Evolutionary conservation across 495 filamentous ascomycete species (phyloP), one percentile per base, ranked within the genome.

Genomic region (Tuber melanosporum): DNA sequence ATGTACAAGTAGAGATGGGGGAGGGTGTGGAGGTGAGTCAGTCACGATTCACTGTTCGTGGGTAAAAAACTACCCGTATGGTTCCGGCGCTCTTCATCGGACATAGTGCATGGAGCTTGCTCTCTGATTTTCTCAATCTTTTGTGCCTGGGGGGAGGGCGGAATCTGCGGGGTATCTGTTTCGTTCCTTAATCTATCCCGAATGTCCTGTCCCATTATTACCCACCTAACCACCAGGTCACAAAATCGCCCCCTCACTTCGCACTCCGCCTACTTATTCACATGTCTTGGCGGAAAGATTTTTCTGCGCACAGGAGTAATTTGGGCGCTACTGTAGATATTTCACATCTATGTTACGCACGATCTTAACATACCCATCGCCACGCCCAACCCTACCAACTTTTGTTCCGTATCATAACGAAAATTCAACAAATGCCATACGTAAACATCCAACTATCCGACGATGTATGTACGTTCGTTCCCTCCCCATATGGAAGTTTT

Each of bases 381-480:
- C 15, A n/a, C 22, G 22, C 14, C 3, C 26, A 4, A 14, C 52
- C n/a, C 57, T 26, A 6, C 26, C 14, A 36, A 2, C 49, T 2
- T 57, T 20, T 19, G 8, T 57, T n/a, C n/a, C 26, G 44, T 62
- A 62, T 57, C 26, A 69, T 62, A 62, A 62, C 52, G 22, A 43
- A 43, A 8, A 43, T 43, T 47, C 44, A 70, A 22, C 26, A 22
- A 32, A 81, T 81, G 79, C 46, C 79, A 19, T 57, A 74, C 73
- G 49, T 80, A 22, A 81, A 77, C 32, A 81, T 81, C 32, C 79
- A 81, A 57, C 44, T 81, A 6, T 57, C 70, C 22, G 78, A 81
- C 32, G 71, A 77, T 70, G 79, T 81, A 81, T n/a, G 72, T 32
- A 72, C 45, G 26, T 62, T 26, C 70, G 12, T n/a, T 17, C 20